A percentile compares a stretch with the other conserved stretches of the same genome.
These are phyloP conservation scores for Leccinellum rugosiceps DNA, from an alignment of 768 basidiomycete genomes.

Conservation along the genomic window DNA sequence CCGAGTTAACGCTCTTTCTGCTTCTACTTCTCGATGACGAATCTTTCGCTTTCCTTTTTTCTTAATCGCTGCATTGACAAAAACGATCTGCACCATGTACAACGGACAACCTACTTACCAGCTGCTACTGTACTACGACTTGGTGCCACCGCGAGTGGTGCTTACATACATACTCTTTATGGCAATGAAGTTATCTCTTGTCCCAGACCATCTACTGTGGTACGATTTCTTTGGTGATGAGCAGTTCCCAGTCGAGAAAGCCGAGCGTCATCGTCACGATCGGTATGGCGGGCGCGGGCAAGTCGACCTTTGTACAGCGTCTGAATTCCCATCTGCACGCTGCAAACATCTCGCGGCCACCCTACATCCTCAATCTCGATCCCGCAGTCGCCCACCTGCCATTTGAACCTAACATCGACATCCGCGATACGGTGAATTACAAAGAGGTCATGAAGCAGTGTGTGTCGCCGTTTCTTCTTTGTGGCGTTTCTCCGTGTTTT, in stretches of 20 bases:
- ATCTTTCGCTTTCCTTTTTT: background rate
- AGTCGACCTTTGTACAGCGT: conserved; percentile 95
- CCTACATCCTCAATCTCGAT: conserved; percentile 97
- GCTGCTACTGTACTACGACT: background rate
- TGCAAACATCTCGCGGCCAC: conserved; percentile 57
- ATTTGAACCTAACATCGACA: conserved; percentile 97
- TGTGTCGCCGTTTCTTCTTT: conserved; percentile 42
- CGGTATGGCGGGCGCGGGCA: conserved; percentile 96
- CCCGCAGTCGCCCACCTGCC: conserved; percentile 91
- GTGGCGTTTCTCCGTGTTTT: conserved; percentile 1
- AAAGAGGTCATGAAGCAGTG: conserved; percentile 99
- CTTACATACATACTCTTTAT: conserved; percentile 14
- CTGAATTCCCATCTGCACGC: conserved; percentile 91
- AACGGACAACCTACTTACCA: background rate
- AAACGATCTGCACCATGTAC: conserved; percentile 10
- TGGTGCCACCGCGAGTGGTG: background rate
- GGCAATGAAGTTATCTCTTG: conserved; percentile 10
- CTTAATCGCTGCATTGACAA: background rate
- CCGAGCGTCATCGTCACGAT: conserved; percentile 87
- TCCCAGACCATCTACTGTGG: background rate
- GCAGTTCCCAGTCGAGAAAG: conserved; percentile 36
- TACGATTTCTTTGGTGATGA: no score
- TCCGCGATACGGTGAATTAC: conserved; percentile 96
- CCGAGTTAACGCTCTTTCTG: background rate
- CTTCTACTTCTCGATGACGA: conserved; percentile 6